phyloP scores from a whole-genome alignment of 306 rosid species.

The Cicer chorassanicum region DNA sequence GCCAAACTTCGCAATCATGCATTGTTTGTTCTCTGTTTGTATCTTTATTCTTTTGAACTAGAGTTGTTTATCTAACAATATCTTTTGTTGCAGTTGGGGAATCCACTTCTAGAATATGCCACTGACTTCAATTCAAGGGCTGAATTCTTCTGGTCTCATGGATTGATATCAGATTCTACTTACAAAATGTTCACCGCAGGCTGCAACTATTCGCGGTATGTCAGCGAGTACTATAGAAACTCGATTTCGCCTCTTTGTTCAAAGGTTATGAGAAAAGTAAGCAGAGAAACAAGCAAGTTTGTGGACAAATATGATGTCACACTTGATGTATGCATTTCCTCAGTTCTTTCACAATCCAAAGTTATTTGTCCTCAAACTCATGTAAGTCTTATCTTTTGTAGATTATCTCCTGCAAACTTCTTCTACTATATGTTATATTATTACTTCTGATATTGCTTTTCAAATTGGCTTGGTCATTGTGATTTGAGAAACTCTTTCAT shows the following conservation, averaged over 20 bases:
- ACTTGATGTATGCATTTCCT: slow-evolving; percentile 76
- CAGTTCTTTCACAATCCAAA: slow-evolving; percentile 69
- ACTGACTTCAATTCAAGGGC: slow-evolving; percentile 62
- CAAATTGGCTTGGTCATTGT: slow-evolving; percentile 30
- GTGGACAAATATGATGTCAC: slow-evolving; percentile 77
- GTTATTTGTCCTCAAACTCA: slow-evolving; percentile 56
- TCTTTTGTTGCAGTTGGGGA: slow-evolving; percentile 49
- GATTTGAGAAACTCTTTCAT: background rate
- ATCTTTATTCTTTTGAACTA: too few relatives aligned
- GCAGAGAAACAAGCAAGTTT: slow-evolving; percentile 74
- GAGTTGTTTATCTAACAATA: too few relatives aligned
- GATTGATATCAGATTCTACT: slow-evolving; percentile 59
- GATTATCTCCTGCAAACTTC: background rate
- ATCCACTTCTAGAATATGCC: slow-evolving; percentile 57
- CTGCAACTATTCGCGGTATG: slow-evolving; percentile 55
- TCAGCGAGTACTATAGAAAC: slow-evolving; percentile 56
- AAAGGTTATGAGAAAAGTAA: slow-evolving; percentile 66
- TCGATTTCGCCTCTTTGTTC: slow-evolving; percentile 54
- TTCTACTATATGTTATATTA: background rate
- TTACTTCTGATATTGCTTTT: background rate
- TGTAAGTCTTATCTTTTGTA: slow-evolving; percentile 41
- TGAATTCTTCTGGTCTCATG: slow-evolving; percentile 62
- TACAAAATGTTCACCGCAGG: slow-evolving; percentile 52
- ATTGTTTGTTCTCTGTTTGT: too few relatives aligned
- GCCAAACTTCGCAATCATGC: too few relatives aligned